Evolutionary conservation across 1,139 yeast genomes (phyloP).

Genomic region (Kodamaea sp.): DNA sequence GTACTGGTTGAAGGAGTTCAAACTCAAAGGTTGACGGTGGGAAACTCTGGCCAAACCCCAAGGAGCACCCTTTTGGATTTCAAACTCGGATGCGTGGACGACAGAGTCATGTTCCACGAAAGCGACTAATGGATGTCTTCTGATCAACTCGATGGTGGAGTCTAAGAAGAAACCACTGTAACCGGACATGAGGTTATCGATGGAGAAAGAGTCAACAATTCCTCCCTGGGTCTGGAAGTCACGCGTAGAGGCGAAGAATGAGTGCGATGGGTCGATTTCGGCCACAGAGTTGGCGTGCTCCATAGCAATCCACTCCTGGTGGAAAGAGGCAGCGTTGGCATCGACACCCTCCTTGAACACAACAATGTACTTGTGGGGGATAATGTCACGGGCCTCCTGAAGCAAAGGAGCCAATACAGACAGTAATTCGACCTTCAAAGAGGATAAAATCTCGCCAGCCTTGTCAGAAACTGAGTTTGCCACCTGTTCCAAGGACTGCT

Average conservation of each 20-base stretch:
- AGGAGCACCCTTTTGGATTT: conserved; percentile 51
- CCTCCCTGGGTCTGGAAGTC: conserved; percentile 51
- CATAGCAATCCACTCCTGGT: conserved; percentile 61
- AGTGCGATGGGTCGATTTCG: conserved; percentile 28
- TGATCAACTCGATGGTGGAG: conserved; percentile 67
- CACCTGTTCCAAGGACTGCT: conserved; percentile 17
- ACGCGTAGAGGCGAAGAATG: conserved; percentile 42
- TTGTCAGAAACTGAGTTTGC: conserved; percentile 17
- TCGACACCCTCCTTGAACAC: conserved; percentile 68
- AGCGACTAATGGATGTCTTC: conserved; percentile 71
- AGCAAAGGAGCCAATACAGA: conserved; percentile 42
- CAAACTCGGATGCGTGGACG: conserved; percentile 65
- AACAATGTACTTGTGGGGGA: conserved; percentile 75
- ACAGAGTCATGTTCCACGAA: conserved; percentile 80
- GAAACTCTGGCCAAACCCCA: conserved; percentile 55
- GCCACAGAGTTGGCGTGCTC: conserved; percentile 42
- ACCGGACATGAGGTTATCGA: conserved; percentile 58
- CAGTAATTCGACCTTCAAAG: conserved; percentile 15
- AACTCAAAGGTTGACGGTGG: conserved; percentile 74
- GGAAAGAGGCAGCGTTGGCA: conserved; percentile 55
- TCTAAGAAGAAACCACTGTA: conserved; percentile 78
- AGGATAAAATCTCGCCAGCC: conserved; percentile 14
- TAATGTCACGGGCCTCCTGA: conserved; percentile 45
- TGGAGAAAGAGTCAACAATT: conserved; percentile 62
- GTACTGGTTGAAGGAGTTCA: conserved; percentile 73